Evolutionary conservation across 495 filamentous ascomycete genomes (phyloP).

Genomic region (Aspergillus carlsbadensis): DNA sequence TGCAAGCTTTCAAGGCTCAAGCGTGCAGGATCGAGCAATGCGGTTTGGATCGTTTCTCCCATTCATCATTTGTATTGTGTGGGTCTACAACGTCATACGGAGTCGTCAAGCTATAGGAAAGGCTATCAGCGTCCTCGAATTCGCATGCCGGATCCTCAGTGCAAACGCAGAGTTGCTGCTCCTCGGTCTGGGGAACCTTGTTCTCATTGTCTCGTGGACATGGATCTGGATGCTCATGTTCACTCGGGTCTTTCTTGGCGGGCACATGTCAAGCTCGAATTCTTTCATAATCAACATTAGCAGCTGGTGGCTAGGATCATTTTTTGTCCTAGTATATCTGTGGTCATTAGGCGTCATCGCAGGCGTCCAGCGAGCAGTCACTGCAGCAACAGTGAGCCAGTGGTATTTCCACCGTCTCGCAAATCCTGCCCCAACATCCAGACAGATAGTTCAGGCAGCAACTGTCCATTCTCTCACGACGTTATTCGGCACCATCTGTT

Average conservation of each 20-base stretch:
- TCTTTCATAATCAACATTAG: slow-evolving; percentile 78
- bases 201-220: slow-evolving; percentile 76
- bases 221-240: slow-evolving; percentile 99
- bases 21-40: slow-evolving; percentile 85
- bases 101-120: slow-evolving; percentile 76
- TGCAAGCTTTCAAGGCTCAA: slow-evolving; percentile 76
- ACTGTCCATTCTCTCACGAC: slow-evolving; percentile 75
- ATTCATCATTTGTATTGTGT: slow-evolving; percentile 67
- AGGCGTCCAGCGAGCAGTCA: slow-evolving; percentile 85
- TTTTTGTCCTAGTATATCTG: slow-evolving; percentile 89
- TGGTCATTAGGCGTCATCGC: slow-evolving; percentile 88
- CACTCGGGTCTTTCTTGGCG: slow-evolving; percentile 86
- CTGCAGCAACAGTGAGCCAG: slow-evolving; percentile 92
- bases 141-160: slow-evolving; percentile 81
- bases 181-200: slow-evolving; percentile 77
- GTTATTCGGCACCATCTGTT: slow-evolving; percentile 88
- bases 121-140: slow-evolving; percentile 85
- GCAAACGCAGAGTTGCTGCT: slow-evolving; percentile 81
- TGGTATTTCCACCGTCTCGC: slow-evolving; percentile 98
- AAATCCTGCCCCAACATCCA: slow-evolving; percentile 70
- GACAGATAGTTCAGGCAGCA: slow-evolving; percentile 78
- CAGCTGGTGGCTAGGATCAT: slow-evolving; percentile 88
- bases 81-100: slow-evolving; percentile 77
- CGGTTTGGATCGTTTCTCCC: slow-evolving; percentile 81
- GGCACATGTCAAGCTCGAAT: slow-evolving; percentile 61